A percentile compares a stretch with the other conserved stretches of the same genome.
Conservation (phyloP, 495 filamentous ascomycete genomes). For the Penicillium waksmanii region DNA sequence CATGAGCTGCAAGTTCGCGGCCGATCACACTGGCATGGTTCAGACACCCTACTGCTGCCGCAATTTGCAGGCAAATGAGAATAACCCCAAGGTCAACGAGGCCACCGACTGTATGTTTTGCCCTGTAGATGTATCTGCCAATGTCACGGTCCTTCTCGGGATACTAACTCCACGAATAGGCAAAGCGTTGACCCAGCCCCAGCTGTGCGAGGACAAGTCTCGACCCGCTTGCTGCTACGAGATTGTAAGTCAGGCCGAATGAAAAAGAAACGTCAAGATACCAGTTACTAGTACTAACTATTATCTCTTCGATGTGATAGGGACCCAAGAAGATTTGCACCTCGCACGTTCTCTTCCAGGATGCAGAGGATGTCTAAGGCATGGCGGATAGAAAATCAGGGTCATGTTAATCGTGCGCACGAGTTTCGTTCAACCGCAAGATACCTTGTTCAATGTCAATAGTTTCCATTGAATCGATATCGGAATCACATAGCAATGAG, state of each 20-base stretch:
- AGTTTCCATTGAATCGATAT: constrained; percentile 17
- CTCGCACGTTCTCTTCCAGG: constrained; percentile 29
- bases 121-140: neutral
- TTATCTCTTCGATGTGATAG: constrained; percentile 13
- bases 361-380: constrained; percentile 24
- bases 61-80: constrained; percentile 21
- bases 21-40: constrained; percentile 39
- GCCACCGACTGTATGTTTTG: constrained; percentile 35
- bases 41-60: constrained; percentile 47
- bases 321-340: constrained; percentile 38
- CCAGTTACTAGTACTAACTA: neutral
- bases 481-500: constrained; percentile 14
- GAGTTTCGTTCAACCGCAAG: neutral
- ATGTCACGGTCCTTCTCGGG: neutral
- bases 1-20: constrained; percentile 40
- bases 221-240: constrained; percentile 34
- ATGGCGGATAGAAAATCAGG: neutral
- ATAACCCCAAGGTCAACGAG: constrained; percentile 33
- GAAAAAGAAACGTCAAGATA: neutral
- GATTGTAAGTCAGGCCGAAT: constrained; percentile 11
- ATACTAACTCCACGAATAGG: neutral
- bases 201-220: constrained; percentile 35
- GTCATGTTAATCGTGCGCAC: constrained; percentile 12
- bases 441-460: constrained; percentile 22
- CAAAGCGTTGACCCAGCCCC: constrained; percentile 18